Evolutionary conservation across 441 rosid species (phyloP).

Genomic region (Adansonia rubrostipa): DNA sequence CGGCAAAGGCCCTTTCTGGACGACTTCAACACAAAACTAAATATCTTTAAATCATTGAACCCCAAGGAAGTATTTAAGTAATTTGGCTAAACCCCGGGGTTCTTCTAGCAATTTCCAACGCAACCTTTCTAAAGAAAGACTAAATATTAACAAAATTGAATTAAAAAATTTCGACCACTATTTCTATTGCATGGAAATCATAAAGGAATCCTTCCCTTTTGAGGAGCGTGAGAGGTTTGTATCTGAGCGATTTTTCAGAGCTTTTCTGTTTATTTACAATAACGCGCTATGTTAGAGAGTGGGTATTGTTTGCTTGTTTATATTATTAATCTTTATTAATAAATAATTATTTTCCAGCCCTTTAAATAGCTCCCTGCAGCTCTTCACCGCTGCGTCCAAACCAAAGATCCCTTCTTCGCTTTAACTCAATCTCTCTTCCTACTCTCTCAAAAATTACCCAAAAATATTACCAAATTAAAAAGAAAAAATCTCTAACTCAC

Average conservation of each 20-base stretch:
- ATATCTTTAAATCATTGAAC: conserved; percentile 31
- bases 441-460: neutral
- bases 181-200: neutral
- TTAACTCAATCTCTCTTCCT: neutral
- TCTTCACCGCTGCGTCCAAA: conserved; percentile 14
- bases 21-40: neutral
- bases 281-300: neutral
- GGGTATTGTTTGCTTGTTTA: neutral
- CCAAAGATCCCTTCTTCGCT: neutral
- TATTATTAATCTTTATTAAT: conserved; percentile 24
- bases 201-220: neutral
- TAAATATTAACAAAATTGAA: neutral
- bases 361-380: conserved; percentile 43
- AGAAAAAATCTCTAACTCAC: neutral
- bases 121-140: neutral
- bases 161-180: conserved; percentile 14
- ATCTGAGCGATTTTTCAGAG: neutral
- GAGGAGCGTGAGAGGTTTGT: conserved; percentile 15
- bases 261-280: neutral
- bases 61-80: conserved; percentile 3
- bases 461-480: neutral
- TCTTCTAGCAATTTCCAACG: conserved; percentile 23
- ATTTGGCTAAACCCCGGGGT: neutral
- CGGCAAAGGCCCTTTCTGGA: neutral
- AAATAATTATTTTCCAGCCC: conserved; percentile 34